Evolutionary conservation across 2,329 filamentous ascomycete species (phyloP).

Genomic region (Verticillium nubilum): DNA sequence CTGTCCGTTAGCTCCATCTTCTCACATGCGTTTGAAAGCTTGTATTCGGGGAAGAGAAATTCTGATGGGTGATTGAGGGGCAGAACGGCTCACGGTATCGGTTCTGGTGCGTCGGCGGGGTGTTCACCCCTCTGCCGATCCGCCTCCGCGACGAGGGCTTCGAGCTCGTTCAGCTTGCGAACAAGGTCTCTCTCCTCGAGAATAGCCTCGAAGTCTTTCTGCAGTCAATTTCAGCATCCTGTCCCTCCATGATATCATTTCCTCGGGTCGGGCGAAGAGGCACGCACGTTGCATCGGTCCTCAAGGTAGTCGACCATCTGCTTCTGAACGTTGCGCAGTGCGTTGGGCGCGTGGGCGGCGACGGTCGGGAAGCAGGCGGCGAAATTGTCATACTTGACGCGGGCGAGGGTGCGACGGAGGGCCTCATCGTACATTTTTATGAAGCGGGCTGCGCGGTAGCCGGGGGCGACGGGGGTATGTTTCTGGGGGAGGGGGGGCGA

Average conservation of each 20-base stretch:
- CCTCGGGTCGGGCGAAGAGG: neutral
- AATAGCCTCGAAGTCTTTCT: constrained; percentile 54
- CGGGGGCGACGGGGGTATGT: constrained; percentile 41
- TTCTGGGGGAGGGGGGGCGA: constrained; percentile 35
- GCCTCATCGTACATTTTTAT: constrained; percentile 47
- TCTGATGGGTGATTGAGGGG: neutral
- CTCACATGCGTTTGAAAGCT: neutral
- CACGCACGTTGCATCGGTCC: constrained; percentile 42
- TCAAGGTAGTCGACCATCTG: constrained; percentile 53
- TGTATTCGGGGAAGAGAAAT: too few relatives aligned
- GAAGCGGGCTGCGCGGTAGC: constrained; percentile 51
- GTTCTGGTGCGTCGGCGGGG: constrained; percentile 18
- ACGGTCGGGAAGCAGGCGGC: constrained; percentile 57
- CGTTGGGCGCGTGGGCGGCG: constrained; percentile 41
- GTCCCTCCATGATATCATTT: neutral
- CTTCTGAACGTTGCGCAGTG: constrained; percentile 48
- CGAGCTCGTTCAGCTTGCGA: constrained; percentile 52
- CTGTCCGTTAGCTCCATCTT: neutral
- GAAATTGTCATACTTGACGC: constrained; percentile 52
- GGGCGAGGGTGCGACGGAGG: constrained; percentile 47
- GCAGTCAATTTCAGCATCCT: neutral
- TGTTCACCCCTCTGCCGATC: constrained; percentile 28
- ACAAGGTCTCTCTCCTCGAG: constrained; percentile 47
- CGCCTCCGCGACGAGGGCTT: constrained; percentile 49
- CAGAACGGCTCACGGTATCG: constrained; percentile 35